Conservation (phyloP, 805 yeast species). For the Blastobotrys terrestris region DNA sequence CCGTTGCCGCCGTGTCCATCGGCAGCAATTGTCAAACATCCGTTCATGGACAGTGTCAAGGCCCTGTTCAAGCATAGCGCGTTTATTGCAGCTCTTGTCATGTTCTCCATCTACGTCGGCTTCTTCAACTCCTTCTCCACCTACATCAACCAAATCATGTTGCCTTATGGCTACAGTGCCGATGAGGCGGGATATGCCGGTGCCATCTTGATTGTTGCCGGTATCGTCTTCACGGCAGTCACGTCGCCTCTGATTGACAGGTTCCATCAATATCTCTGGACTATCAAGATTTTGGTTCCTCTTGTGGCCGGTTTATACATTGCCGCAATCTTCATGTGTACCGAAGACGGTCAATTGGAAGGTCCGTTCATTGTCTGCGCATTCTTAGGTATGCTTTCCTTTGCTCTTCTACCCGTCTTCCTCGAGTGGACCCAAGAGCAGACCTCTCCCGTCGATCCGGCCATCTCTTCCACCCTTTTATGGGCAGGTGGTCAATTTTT, state of each 20-base stretch:
- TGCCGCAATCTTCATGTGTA: slow-evolving; percentile 27
- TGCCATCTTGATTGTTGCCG: slow-evolving; percentile 28
- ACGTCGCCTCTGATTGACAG: slow-evolving; percentile 28
- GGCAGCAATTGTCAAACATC: slow-evolving; percentile 23
- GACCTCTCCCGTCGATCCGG: slow-evolving; percentile 30
- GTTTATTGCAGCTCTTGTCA: slow-evolving; percentile 16
- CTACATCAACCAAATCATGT: slow-evolving; percentile 28
- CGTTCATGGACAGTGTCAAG: slow-evolving; percentile 19
- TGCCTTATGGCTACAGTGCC: slow-evolving; percentile 29
- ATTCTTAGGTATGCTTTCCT: slow-evolving; percentile 28
- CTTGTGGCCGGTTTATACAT: slow-evolving; percentile 26
- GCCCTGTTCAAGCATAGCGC: slow-evolving; percentile 12
- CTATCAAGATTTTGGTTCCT: slow-evolving; percentile 25
- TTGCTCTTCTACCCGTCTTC: slow-evolving; percentile 27
- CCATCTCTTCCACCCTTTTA: slow-evolving; percentile 25
- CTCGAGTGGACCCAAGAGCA: slow-evolving; percentile 31
- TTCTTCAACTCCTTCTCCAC: slow-evolving; percentile 30
- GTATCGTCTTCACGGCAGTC: slow-evolving; percentile 27
- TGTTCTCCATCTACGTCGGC: slow-evolving; percentile 30
- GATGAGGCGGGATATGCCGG: slow-evolving; percentile 32
- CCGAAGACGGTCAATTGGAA: slow-evolving; percentile 20
- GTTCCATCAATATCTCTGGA: slow-evolving; percentile 20
- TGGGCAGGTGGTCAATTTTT: slow-evolving; percentile 30
- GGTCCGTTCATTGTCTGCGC: slow-evolving; percentile 30
- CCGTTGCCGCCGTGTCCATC: slow-evolving; percentile 30